Conservation (phyloP, 768 basidiomycete genomes). For the Cystofilobasidium ferigula region DNA sequence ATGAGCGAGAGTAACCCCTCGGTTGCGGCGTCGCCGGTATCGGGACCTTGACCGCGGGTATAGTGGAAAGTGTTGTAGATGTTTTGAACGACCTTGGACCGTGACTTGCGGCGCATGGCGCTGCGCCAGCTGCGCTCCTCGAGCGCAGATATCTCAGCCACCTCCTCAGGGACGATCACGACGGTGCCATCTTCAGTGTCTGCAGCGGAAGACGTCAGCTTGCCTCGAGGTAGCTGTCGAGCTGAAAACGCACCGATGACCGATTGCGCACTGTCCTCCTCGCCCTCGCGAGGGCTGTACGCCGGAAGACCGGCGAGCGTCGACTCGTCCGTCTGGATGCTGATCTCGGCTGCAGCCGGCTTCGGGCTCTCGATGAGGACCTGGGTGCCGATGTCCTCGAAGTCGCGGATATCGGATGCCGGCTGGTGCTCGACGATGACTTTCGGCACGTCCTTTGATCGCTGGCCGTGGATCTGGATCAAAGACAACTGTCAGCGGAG, state of each 20-base stretch:
- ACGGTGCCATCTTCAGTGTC: background rate
- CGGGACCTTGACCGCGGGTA: background rate
- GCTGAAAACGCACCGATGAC: background rate
- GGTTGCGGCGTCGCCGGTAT: background rate
- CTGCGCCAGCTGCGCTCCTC: background rate
- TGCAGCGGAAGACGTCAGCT: too few relatives aligned
- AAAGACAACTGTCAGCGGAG: background rate
- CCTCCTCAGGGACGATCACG: background rate
- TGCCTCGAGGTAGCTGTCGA: too few relatives aligned
- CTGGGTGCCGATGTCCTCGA: constrained; percentile 8
- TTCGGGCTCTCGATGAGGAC: background rate
- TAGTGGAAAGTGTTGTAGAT: constrained; percentile 18
- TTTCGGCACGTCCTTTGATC: background rate
- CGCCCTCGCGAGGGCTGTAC: constrained; percentile 12
- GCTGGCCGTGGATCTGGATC: constrained; percentile 3
- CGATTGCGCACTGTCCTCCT: background rate
- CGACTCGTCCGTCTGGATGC: constrained; percentile 24
- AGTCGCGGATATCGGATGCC: background rate
- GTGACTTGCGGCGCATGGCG: background rate
- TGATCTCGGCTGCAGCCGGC: background rate
- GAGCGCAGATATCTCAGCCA: background rate
- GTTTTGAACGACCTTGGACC: constrained; percentile 10
- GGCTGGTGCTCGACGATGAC: background rate
- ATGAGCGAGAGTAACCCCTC: background rate
- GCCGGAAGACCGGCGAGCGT: constrained; percentile 20